These are phyloP conservation scores for Pichia sp. DNA, from an alignment of 1,139 yeast species.

Conservation along the genomic window DNA sequence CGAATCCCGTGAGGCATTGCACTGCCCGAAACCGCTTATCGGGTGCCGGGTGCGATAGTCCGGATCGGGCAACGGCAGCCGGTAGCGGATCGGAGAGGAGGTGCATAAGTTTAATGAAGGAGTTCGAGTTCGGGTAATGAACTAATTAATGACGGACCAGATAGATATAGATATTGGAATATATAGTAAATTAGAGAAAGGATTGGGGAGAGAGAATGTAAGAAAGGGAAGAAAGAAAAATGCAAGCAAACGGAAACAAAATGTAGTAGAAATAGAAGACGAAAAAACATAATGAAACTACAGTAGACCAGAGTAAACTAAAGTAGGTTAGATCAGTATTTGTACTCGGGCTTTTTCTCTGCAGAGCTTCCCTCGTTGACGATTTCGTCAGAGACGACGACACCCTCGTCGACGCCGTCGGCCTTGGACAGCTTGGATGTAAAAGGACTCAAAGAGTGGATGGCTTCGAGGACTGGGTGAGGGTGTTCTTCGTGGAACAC, in stretches of 20 bases:
- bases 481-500: constrained; percentile 18
- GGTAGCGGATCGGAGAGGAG: background rate
- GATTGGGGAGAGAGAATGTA: background rate
- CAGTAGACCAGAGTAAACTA: background rate
- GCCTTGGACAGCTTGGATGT: constrained; percentile 12
- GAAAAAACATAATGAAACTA: background rate
- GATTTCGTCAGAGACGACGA: constrained; percentile 18
- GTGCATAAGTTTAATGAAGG: background rate
- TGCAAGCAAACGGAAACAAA: background rate
- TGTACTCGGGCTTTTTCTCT: constrained; percentile 21
- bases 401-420: constrained; percentile 14
- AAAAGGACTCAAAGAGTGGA: constrained; percentile 17
- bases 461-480: constrained; percentile 19
- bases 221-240: background rate
- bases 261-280: background rate
- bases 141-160: background rate
- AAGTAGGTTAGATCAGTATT: background rate
- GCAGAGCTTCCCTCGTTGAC: constrained; percentile 20
- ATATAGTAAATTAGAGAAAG: background rate
- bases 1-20: background rate
- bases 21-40: background rate
- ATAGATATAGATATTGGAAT: background rate
- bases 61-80: background rate
- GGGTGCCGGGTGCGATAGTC: background rate
- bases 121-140: background rate